A percentile compares a stretch with the other conserved stretches of the same genome.
Evolutionary conservation across 306 rosid species (phyloP).

Genomic region (Quercus robur): DNA sequence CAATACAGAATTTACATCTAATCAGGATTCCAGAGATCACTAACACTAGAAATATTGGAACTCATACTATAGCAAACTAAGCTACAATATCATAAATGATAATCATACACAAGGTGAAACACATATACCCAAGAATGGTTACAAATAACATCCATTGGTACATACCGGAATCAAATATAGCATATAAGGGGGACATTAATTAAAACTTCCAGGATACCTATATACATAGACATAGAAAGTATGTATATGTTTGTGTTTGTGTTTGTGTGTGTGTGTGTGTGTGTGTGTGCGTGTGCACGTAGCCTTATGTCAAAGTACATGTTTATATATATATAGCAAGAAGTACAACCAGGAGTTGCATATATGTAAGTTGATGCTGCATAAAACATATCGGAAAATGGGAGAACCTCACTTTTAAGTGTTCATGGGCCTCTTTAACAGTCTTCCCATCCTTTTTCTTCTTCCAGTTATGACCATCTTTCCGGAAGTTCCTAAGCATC

Average conservation of each 20-base stretch:
- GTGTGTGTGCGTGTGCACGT: background rate
- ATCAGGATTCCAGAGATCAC: background rate
- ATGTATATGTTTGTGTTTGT: background rate
- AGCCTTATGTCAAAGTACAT: background rate
- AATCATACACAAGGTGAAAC: background rate
- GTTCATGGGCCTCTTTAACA: constrained; percentile 98
- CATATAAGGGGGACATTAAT: background rate
- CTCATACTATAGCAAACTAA: background rate
- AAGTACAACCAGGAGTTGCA: background rate
- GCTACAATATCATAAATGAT: background rate
- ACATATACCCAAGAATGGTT: background rate
- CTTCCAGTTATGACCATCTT: constrained; percentile 98
- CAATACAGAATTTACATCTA: background rate
- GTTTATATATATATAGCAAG: background rate
- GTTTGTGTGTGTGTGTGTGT: background rate
- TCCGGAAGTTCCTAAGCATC: constrained; percentile 90
- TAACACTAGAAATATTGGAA: background rate
- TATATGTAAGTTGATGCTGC: constrained; percentile 1
- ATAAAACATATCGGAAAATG: constrained; percentile 10
- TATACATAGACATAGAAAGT: background rate
- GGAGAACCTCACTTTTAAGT: constrained; percentile 76
- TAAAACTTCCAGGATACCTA: background rate
- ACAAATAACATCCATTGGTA: background rate
- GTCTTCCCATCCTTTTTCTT: constrained; percentile 98
- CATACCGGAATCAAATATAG: background rate